Percentiles rank a stretch among this genome's conserved stretches.
Evolutionary conservation across 164 flowering plant species (phyloP).

Genomic region (Stephania japonica): DNA sequence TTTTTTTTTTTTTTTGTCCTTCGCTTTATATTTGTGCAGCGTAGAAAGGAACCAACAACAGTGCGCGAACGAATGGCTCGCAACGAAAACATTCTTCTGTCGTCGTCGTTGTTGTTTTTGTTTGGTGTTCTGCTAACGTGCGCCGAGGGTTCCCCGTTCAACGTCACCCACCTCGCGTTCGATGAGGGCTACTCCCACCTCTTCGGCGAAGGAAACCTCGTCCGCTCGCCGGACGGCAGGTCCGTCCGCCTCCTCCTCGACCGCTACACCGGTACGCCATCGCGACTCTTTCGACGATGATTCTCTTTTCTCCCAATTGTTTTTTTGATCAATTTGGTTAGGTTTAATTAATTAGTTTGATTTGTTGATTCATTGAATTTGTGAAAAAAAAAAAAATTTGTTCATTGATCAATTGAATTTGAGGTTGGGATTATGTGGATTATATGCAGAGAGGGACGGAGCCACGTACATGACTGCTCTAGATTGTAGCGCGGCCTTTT

Average conservation of each 20-base stretch:
- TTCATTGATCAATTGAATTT: too few relatives aligned
- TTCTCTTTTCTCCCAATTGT: not conserved
- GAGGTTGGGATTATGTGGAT: too few relatives aligned
- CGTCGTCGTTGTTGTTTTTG: not conserved
- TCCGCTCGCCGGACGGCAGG: constrained; percentile 41
- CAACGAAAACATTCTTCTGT: too few relatives aligned
- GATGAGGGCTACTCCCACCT: constrained; percentile 55
- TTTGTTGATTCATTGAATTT: too few relatives aligned
- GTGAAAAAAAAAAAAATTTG: too few relatives aligned
- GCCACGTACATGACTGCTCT: too few relatives aligned
- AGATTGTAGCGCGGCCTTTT: too few relatives aligned
- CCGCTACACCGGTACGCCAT: constrained; percentile 48
- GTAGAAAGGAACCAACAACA: constrained; percentile 6
- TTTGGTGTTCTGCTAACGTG: constrained; percentile 2
- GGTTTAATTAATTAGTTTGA: too few relatives aligned
- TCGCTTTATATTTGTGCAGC: not conserved
- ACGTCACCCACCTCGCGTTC: constrained; percentile 36
- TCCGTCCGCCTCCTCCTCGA: constrained; percentile 61
- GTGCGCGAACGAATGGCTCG: not conserved
- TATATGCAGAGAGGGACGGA: too few relatives aligned
- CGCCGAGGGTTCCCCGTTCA: constrained; percentile 1
- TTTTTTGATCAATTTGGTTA: not conserved
- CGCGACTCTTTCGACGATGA: too few relatives aligned
- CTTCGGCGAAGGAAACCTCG: constrained; percentile 61
- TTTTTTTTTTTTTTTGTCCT: too few relatives aligned